A percentile compares a stretch with the other conserved stretches of the same genome.
Evolutionary conservation across 495 filamentous ascomycete species (phyloP).

Genomic region (Saxophila tyrrhenica): DNA sequence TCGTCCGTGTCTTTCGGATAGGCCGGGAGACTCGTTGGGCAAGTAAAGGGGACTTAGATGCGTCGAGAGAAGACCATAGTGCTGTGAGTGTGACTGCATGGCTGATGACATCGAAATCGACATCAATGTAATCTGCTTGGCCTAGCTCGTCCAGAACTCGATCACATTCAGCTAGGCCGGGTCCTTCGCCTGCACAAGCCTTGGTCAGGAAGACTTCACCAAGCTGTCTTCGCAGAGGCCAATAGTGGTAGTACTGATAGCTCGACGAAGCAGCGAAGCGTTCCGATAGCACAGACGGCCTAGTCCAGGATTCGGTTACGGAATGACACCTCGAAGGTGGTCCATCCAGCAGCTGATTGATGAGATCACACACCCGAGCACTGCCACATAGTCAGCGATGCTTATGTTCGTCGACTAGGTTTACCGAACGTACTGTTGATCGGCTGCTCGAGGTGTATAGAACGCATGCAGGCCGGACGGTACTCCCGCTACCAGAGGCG

Average conservation of each 20-base stretch:
- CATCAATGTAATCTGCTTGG: conserved; percentile 55
- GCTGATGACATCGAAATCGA: conserved; percentile 66
- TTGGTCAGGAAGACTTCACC: background rate
- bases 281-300: conserved; percentile 46
- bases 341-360: conserved; percentile 56
- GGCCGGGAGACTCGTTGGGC: background rate
- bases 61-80: conserved; percentile 38
- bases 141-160: conserved; percentile 28
- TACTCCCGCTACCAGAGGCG: conserved; percentile 63
- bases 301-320: conserved; percentile 48
- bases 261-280: conserved; percentile 54
- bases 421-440: conserved; percentile 29
- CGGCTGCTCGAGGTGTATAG: conserved; percentile 47
- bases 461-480: conserved; percentile 77
- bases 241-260: conserved; percentile 52
- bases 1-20: conserved; percentile 29
- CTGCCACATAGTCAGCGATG: conserved; percentile 6
- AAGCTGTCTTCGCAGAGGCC: background rate
- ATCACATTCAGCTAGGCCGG: conserved; percentile 30
- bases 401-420: background rate
- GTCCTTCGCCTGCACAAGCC: background rate
- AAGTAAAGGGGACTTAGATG: conserved; percentile 30
- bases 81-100: conserved; percentile 51
- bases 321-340: conserved; percentile 33
- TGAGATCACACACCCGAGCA: conserved; percentile 43